Conservation (phyloP, 129 eudicot genomes). For the Flaveria ramosissima region DNA sequence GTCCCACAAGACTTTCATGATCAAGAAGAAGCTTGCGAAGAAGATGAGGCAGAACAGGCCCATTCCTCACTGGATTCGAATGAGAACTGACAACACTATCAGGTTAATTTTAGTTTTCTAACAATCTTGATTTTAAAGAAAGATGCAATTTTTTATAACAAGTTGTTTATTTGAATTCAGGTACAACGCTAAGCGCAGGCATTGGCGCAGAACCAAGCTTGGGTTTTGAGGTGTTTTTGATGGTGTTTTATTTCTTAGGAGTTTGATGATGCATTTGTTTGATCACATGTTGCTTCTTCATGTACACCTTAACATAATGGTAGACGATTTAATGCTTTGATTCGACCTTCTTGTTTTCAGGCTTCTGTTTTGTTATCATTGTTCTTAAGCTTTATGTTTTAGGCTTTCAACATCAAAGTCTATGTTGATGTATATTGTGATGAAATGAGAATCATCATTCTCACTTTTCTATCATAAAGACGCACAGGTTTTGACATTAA, state of each 20-base stretch:
- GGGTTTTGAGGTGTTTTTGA: slow-evolving; percentile 54
- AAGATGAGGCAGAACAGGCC: slow-evolving; percentile 98
- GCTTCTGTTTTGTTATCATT: too few species aligned
- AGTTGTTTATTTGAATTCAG: slow-evolving; percentile 26
- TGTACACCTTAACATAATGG: not conserved
- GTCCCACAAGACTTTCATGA: slow-evolving; percentile 84
- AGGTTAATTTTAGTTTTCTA: slow-evolving; percentile 33
- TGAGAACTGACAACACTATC: slow-evolving; percentile 88
- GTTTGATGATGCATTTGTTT: slow-evolving; percentile 26
- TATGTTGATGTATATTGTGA: too few species aligned
- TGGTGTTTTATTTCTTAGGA: slow-evolving; percentile 14
- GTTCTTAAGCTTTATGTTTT: too few species aligned
- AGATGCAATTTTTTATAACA: not conserved
- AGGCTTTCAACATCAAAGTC: too few species aligned
- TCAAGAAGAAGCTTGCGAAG: slow-evolving; percentile 92
- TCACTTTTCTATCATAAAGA: too few species aligned
- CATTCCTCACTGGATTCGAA: slow-evolving; percentile 87
- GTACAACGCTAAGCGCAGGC: slow-evolving; percentile 96
- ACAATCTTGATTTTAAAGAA: not conserved
- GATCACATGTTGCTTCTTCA: not conserved
- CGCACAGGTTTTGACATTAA: too few species aligned
- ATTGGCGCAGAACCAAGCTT: slow-evolving; percentile 96
- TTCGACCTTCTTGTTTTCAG: not conserved
- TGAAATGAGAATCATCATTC: too few species aligned
- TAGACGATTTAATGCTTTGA: not conserved